Percentiles rank a stretch among this genome's conserved stretches.
Evolutionary conservation across 2,329 filamentous ascomycete species (phyloP).

Genomic region (Chlorencoelia australis): DNA sequence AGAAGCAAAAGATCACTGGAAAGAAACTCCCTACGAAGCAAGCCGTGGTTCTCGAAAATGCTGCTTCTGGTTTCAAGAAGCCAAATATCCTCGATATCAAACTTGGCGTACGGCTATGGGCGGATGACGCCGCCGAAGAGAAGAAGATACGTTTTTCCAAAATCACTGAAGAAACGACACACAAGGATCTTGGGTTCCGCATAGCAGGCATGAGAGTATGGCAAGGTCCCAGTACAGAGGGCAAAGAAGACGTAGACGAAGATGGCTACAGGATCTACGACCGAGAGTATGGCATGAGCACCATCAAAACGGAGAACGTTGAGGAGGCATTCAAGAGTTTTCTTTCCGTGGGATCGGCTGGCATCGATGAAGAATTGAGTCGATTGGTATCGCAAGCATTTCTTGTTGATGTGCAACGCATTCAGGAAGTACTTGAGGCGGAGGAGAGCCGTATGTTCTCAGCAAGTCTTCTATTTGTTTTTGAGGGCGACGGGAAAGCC

Average conservation of each 20-base stretch:
- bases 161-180: slow-evolving; percentile 49
- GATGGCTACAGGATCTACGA: slow-evolving; percentile 50
- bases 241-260: slow-evolving; percentile 41
- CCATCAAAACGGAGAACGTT: slow-evolving; percentile 44
- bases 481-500: slow-evolving; percentile 50
- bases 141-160: slow-evolving; percentile 52
- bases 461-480: slow-evolving; percentile 46
- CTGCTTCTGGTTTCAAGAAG: slow-evolving; percentile 66
- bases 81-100: slow-evolving; percentile 94
- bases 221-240: slow-evolving; percentile 43
- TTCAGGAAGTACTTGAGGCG: slow-evolving; percentile 42
- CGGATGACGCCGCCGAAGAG: slow-evolving; percentile 53
- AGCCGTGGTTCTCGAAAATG: slow-evolving; percentile 78
- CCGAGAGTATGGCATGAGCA: slow-evolving; percentile 49
- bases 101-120: slow-evolving; percentile 78
- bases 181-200: slow-evolving; percentile 49
- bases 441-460: slow-evolving; percentile 56
- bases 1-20: slow-evolving; percentile 12
- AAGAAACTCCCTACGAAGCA: slow-evolving; percentile 60
- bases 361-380: slow-evolving; percentile 49
- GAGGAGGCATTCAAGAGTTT: slow-evolving; percentile 44
- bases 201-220: slow-evolving; percentile 57
- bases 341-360: slow-evolving; percentile 46
- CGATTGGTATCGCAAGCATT: slow-evolving; percentile 45
- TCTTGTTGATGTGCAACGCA: slow-evolving; percentile 39